Conservation (phyloP, 768 basidiomycete species). For the Psilocybe azurescens region DNA sequence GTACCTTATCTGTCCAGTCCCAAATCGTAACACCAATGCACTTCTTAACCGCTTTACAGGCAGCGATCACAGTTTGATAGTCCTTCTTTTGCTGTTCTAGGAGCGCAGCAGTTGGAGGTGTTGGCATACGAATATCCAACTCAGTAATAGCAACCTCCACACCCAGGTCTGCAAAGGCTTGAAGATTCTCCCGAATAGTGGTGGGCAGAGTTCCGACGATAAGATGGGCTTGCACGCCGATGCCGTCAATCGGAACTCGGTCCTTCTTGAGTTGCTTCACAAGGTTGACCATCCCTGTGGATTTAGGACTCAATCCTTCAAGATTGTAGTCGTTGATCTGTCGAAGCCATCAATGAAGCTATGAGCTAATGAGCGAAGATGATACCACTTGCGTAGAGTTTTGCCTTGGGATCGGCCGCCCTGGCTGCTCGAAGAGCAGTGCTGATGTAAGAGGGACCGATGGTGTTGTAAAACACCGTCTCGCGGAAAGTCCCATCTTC, state of each 20-base stretch:
- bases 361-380: neutral
- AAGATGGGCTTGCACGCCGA: slow-evolving; percentile 66
- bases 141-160: slow-evolving; percentile 74
- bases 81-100: slow-evolving; percentile 62
- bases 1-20: slow-evolving; percentile 50
- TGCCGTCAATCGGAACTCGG: slow-evolving; percentile 63
- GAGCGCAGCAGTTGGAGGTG: slow-evolving; percentile 55
- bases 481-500: slow-evolving; percentile 63
- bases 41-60: slow-evolving; percentile 49
- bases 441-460: slow-evolving; percentile 50
- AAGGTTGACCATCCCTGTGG: slow-evolving; percentile 59
- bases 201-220: slow-evolving; percentile 62
- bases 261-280: slow-evolving; percentile 50
- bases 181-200: slow-evolving; percentile 50
- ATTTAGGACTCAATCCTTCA: slow-evolving; percentile 52
- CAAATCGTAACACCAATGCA: slow-evolving; percentile 54
- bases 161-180: slow-evolving; percentile 62
- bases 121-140: slow-evolving; percentile 66
- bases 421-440: slow-evolving; percentile 61
- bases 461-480: slow-evolving; percentile 57
- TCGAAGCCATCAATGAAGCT: neutral
- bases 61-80: slow-evolving; percentile 57
- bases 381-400: slow-evolving; percentile 52
- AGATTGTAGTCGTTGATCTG: slow-evolving; percentile 47
- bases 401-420: slow-evolving; percentile 59